Percentiles rank a stretch among this genome's conserved stretches.
These are phyloP conservation scores for Solanum verrucosum DNA, from an alignment of 257 asterid species.

Conservation along the genomic window DNA sequence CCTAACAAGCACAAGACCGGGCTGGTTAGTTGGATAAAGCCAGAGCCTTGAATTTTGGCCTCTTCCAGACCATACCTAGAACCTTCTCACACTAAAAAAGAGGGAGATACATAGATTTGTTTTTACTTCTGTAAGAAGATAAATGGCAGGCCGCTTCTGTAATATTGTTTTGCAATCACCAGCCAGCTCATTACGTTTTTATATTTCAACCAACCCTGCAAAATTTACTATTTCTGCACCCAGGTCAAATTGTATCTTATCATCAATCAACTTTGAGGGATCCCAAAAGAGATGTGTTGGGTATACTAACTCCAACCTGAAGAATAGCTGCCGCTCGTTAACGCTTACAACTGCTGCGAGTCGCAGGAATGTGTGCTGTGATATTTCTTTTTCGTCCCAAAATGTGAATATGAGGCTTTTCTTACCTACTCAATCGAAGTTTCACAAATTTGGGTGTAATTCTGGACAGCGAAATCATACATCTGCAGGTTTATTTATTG, in stretches of 20 bases:
- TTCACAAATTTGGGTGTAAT: constrained; percentile 10
- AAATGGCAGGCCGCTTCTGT: constrained; percentile 30
- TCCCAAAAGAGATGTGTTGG: constrained; percentile 18
- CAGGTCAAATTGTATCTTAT: constrained; percentile 11
- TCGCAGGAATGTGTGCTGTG: not conserved
- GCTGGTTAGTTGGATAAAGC: not conserved
- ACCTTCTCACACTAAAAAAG: not conserved
- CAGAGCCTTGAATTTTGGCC: not conserved
- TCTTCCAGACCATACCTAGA: not conserved
- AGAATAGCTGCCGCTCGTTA: constrained; percentile 20
- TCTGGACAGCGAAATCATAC: constrained; percentile 24
- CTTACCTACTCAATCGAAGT: constrained; percentile 28
- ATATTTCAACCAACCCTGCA: constrained; percentile 15
- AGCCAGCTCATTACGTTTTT: constrained; percentile 17
- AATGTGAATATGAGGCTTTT: constrained; percentile 31
- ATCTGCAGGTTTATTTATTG: constrained; percentile 40
- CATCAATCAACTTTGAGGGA: not conserved
- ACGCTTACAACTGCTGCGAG: constrained; percentile 26
- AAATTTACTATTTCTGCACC: constrained; percentile 8
- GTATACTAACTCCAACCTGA: constrained; percentile 15
- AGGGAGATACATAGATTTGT: not conserved
- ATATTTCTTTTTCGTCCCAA: constrained; percentile 26
- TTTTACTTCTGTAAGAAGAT: not conserved
- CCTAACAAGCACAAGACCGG: no score
- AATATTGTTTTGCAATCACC: constrained; percentile 28